These are phyloP conservation scores for Aspergillus pseudoglaucus DNA, from an alignment of 2,329 filamentous ascomycete species.

Conservation along the genomic window DNA sequence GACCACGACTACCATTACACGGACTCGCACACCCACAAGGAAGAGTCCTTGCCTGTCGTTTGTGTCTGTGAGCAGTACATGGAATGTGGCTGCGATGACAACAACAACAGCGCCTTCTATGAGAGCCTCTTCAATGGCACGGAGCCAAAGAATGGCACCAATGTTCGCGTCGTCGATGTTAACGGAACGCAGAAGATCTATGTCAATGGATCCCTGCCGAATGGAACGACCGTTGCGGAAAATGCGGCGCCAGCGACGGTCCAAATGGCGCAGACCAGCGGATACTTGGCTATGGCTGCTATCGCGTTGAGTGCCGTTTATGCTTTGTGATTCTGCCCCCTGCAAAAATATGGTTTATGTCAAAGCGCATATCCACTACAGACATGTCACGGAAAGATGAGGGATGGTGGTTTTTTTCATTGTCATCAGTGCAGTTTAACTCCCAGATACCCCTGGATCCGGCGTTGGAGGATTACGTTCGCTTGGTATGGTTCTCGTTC, in stretches of 20 bases:
- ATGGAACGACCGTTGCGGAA: conserved; percentile 37
- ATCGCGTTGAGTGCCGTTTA: conserved; percentile 31
- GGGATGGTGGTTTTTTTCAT: too few species aligned
- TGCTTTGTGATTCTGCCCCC: conserved; percentile 14
- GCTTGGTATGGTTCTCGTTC: too few species aligned
- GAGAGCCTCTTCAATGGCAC: conserved; percentile 38
- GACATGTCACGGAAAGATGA: too few species aligned
- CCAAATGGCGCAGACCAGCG: conserved; percentile 26
- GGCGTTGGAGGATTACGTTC: too few species aligned
- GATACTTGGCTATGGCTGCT: conserved; percentile 38
- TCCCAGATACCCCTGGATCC: too few species aligned
- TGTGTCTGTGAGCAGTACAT: conserved; percentile 52
- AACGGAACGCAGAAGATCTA: conserved; percentile 41
- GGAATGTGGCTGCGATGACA: conserved; percentile 54
- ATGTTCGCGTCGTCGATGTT: conserved; percentile 31
- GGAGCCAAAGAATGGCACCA: conserved; percentile 31
- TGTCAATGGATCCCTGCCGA: conserved; percentile 44
- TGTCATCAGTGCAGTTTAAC: too few species aligned
- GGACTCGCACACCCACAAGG: conserved; percentile 39
- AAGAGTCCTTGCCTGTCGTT: conserved; percentile 47
- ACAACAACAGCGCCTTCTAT: conserved; percentile 38
- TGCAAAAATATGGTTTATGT: too few species aligned
- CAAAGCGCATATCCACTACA: too few species aligned
- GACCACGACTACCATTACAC: conserved; percentile 43
- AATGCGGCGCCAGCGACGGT: conserved; percentile 15